Evolutionary conservation across 129 eudicot species (phyloP), one percentile per base, ranked within the genome.

Genomic region (Calendula officinalis): DNA sequence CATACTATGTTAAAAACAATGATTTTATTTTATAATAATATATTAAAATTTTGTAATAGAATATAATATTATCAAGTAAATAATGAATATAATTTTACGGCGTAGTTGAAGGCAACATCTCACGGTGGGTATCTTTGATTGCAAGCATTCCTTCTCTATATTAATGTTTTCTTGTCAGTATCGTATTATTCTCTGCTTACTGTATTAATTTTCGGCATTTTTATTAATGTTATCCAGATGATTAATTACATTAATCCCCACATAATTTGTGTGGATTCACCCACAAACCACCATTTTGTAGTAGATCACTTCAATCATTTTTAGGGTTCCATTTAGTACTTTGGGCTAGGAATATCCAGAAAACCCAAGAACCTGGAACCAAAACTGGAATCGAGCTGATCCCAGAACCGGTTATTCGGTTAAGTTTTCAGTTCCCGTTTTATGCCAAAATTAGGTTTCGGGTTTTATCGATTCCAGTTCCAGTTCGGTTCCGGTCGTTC

Each of bases 71-170:
- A 41, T 15, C 3, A 14, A 49, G 14, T 49, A 56, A 59, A 49
- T 30, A 41, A 62, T 33, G 50, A 45, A 32, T 57, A 73, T 37
- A 64, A 46, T 46, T 65, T 65, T 66, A 73, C 73, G 72, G 68
- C 78, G 78, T 59, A 73, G 62, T 66, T 57, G 27, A 66, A 65
- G 78, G 67, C 73, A 57, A 56, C 73, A 65, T 57, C 67, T 57
- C 72, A 56, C 56, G 39, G 41, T 52, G 22, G 60, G 72, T 73
- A 73, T 73, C 78, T 73, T 73, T 73, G 54, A 65, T 73, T 48
- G 67, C 78, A 73, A 73, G 78, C 73, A 73, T 66, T 73, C 78
- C 72, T 73, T 73, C 78, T 73, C 67, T 73, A 73, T 73, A 73
- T 66, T 73, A 73, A 73, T 73, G 73, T 56, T 73, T 62, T 66